These are phyloP conservation scores for Cladosporium sp. DNA, from an alignment of 2,329 filamentous ascomycete genomes.

Conservation along the genomic window DNA sequence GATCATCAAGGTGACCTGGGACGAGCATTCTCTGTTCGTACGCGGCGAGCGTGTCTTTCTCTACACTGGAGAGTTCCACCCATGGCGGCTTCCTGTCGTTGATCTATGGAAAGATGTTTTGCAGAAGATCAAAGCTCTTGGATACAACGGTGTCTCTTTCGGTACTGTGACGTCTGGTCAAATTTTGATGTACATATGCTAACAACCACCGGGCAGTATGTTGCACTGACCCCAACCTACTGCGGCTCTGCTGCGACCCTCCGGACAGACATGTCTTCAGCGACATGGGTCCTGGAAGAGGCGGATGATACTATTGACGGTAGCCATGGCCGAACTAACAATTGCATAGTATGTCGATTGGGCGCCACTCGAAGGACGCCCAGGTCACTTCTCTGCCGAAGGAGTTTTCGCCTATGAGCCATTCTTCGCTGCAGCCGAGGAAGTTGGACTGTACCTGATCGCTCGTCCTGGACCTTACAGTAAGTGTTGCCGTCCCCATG, in stretches of 20 bases:
- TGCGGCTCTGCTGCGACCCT: neutral
- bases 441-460: slow-evolving; percentile 75
- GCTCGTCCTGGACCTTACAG: slow-evolving; percentile 45
- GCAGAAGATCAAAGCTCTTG: slow-evolving; percentile 79
- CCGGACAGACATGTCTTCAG: neutral
- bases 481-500: neutral
- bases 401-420: slow-evolving; percentile 72
- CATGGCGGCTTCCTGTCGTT: slow-evolving; percentile 64
- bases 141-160: slow-evolving; percentile 77
- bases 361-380: slow-evolving; percentile 74
- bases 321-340: neutral
- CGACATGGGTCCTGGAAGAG: neutral
- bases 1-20: neutral
- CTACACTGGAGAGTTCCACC: slow-evolving; percentile 73
- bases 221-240: neutral
- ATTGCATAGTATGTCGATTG: slow-evolving; percentile 64
- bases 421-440: slow-evolving; percentile 72
- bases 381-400: slow-evolving; percentile 67
- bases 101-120: slow-evolving; percentile 70
- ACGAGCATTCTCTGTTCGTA: slow-evolving; percentile 64
- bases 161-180: neutral
- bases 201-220: neutral
- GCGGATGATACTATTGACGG: neutral
- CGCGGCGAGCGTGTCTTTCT: slow-evolving; percentile 69
- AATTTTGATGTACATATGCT: neutral